Percentiles rank a stretch among this genome's conserved stretches.
These are phyloP conservation scores for Hygrophila difformis DNA, from an alignment of 257 asterid genomes.

Conservation along the genomic window DNA sequence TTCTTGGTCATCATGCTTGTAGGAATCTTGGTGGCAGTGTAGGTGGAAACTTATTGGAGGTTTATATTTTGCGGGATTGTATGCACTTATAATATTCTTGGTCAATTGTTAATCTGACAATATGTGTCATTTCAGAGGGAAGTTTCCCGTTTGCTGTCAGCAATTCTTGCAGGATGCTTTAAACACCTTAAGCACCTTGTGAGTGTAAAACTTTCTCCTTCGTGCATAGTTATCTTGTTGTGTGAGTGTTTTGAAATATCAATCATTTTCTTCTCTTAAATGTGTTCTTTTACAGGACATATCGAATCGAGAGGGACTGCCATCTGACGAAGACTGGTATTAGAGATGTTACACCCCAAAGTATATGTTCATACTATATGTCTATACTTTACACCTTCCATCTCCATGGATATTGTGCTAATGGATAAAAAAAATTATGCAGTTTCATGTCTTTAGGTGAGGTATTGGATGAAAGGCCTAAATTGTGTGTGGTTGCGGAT, in stretches of 20 bases:
- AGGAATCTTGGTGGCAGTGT: constrained; percentile 64
- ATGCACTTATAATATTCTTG: constrained; percentile 46
- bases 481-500: constrained; percentile 51
- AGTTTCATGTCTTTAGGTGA: constrained; percentile 52
- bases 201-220: constrained; percentile 21
- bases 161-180: constrained; percentile 64
- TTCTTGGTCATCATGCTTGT: constrained; percentile 12
- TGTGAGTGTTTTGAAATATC: too few species aligned
- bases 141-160: constrained; percentile 61
- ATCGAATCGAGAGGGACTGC: constrained; percentile 72
- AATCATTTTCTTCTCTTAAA: constrained; percentile 4
- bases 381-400: not conserved
- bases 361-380: constrained; percentile 25
- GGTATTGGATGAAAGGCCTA: constrained; percentile 51
- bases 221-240: not conserved
- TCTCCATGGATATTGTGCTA: constrained; percentile 5
- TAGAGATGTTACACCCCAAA: constrained; percentile 43
- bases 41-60: constrained; percentile 58
- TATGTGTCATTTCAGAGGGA: constrained; percentile 48
- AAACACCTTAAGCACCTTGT: constrained; percentile 62
- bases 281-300: constrained; percentile 45
- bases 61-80: constrained; percentile 67
- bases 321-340: constrained; percentile 66
- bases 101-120: constrained; percentile 11
- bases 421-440: constrained; percentile 19